Evolutionary conservation across 2,329 filamentous ascomycete species (phyloP), one percentile per base, ranked within the genome.

Genomic region (Fusarium albosuccineum): DNA sequence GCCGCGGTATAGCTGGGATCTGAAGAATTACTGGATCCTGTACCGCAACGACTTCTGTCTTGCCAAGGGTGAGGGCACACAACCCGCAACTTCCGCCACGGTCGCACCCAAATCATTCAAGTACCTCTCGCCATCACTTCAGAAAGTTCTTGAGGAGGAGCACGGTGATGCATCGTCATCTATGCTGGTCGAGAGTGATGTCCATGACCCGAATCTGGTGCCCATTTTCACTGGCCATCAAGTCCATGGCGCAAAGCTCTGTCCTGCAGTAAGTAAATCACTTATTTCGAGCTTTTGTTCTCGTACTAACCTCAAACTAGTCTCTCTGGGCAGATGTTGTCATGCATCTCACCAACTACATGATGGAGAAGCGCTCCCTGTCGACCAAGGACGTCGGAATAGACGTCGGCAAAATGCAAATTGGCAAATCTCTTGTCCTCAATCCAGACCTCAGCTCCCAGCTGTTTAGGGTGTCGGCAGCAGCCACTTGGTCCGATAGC

Each of bases 11-110:
- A 84, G 84, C 0, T 94, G 91, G 79, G 89, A 94, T 71, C 82
- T 88, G 70, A 92, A 92, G 82, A 90, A 87, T 67, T 93, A 93
- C 75, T 89, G 87, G 86, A 81, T 88, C 41, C 82, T 84, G 70
- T 89, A 88, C 73, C 78, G 84, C 64, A 90, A 92, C 64, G 89
- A 93, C 76, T 94, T 90, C 88, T 87, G 85, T 22, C 81, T 93
- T 37, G 88, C 85, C 63, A 94, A 94, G 82, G 42, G 87, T 86
- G 58, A 82, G 13, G 36, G 56, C 5, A n/a, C 39, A 13, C 62
- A 64, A 10, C 11, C 30, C 9, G 1, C 44, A 4, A 6, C 40
- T 6, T 2, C 39, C 5, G 17, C 7, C 9, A 10, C 29, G 1
- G 11, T 41, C 11, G 33, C n/a, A 0, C 37, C 45, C 10, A 53